Evolutionary conservation across 2,329 filamentous ascomycete species (phyloP).

Genomic region (Penicillium sp.): DNA sequence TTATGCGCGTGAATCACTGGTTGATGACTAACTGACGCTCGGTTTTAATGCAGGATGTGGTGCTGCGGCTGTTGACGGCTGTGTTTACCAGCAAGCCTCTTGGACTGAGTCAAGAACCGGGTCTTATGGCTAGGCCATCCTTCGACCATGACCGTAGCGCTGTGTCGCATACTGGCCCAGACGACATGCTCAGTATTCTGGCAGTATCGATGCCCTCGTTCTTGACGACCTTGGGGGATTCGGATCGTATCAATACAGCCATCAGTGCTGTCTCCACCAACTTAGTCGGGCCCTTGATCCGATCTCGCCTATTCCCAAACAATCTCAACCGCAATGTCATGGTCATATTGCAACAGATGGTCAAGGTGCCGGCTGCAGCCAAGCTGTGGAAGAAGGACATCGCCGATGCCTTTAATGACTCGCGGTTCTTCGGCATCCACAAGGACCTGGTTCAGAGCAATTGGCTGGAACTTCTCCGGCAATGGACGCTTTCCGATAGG

Average conservation of each 20-base stretch:
- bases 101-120: constrained; percentile 58
- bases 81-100: constrained; percentile 85
- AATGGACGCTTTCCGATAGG: constrained; percentile 82
- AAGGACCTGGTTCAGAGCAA: constrained; percentile 60
- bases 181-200: constrained; percentile 75
- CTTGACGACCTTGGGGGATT: constrained; percentile 74
- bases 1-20: neutral
- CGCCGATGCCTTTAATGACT: constrained; percentile 83
- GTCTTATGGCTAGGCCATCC: constrained; percentile 35
- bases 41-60: constrained; percentile 61
- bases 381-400: constrained; percentile 94
- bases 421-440: constrained; percentile 72
- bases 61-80: constrained; percentile 80
- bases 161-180: constrained; percentile 47
- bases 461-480: constrained; percentile 78
- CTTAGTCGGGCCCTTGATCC: constrained; percentile 73
- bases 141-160: constrained; percentile 37
- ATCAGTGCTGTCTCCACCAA: constrained; percentile 76
- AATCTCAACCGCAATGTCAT: constrained; percentile 70
- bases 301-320: constrained; percentile 79
- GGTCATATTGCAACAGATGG: constrained; percentile 67
- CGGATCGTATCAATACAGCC: constrained; percentile 73
- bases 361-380: constrained; percentile 69
- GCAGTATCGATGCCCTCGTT: constrained; percentile 73
- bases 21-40: constrained; percentile 16